A percentile compares a stretch with the other conserved stretches of the same genome.
Conservation (phyloP, 2,329 filamentous ascomycete genomes). For the Colletotrichum trifolii region DNA sequence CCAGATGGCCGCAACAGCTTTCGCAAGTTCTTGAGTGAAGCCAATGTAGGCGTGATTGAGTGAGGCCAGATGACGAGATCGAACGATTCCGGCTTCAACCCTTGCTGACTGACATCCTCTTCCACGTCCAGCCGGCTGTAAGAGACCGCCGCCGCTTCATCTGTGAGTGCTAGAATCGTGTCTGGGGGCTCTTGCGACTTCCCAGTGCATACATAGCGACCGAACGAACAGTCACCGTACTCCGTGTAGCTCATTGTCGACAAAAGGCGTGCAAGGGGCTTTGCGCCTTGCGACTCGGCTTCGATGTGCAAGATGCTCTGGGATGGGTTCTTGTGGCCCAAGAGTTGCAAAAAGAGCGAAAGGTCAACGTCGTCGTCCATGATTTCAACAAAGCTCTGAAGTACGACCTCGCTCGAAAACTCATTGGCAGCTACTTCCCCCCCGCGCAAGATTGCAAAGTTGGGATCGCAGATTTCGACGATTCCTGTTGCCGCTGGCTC, state of each 20-base stretch:
- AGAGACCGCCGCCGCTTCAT: background rate
- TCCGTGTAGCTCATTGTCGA: background rate
- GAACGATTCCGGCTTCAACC: slow-evolving; percentile 39
- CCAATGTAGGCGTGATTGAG: background rate
- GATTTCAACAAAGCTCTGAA: background rate
- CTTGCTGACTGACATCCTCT: slow-evolving; percentile 40
- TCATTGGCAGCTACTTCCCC: too few relatives aligned
- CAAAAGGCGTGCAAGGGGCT: background rate
- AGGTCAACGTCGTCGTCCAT: slow-evolving; percentile 17
- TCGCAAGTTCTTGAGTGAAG: slow-evolving; percentile 10
- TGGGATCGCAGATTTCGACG: background rate
- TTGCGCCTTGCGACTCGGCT: background rate
- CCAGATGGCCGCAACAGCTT: slow-evolving; percentile 22
- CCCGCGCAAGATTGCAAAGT: background rate
- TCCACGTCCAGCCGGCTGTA: slow-evolving; percentile 43
- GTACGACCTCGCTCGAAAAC: too few relatives aligned
- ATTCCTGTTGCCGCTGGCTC: slow-evolving; percentile 1
- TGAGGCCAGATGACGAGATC: slow-evolving; percentile 40
- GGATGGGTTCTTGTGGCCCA: slow-evolving; percentile 41
- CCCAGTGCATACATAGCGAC: slow-evolving; percentile 44
- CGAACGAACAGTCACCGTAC: background rate
- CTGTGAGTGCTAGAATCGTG: background rate
- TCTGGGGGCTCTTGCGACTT: slow-evolving; percentile 37
- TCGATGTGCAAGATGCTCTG: slow-evolving; percentile 25
- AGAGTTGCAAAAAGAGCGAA: slow-evolving; percentile 8